Evolutionary conservation across 176 grass and related monocot species (phyloP).

Genomic region (Pontederia paniculata): DNA sequence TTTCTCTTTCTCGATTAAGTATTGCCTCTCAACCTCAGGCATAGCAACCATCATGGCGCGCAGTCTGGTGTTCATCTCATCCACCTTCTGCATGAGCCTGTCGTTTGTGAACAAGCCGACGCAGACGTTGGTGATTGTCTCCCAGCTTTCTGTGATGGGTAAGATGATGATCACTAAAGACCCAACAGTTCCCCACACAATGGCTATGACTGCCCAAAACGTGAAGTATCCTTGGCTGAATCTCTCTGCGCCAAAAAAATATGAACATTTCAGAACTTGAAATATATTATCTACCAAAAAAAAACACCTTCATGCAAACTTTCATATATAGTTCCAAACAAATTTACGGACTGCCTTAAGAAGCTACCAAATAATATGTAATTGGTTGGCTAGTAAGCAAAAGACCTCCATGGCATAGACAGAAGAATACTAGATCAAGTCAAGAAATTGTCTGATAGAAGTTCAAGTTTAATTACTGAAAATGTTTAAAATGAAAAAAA

Average conservation of each 20-base stretch:
- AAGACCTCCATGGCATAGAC: no score
- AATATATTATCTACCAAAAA: neutral
- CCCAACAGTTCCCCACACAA: constrained; percentile 47
- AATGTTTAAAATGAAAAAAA: neutral
- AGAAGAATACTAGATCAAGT: neutral
- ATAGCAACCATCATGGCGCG: constrained; percentile 38
- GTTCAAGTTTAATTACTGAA: neutral
- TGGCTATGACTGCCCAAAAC: constrained; percentile 52
- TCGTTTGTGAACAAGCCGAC: constrained; percentile 63
- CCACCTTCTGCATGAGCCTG: constrained; percentile 29
- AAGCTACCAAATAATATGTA: neutral
- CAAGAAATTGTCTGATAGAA: neutral
- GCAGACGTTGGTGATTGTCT: constrained; percentile 37
- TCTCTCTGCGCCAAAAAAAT: constrained; percentile 20
- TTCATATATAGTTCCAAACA: no score
- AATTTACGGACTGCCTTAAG: no score
- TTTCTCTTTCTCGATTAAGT: constrained; percentile 26
- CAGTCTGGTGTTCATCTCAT: constrained; percentile 35
- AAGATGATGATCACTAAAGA: constrained; percentile 57
- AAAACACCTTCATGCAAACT: no score
- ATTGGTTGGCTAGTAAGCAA: no score
- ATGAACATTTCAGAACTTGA: neutral
- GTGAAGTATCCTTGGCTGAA: constrained; percentile 64
- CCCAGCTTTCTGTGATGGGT: constrained; percentile 51
- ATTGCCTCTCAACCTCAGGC: constrained; percentile 36